These are phyloP conservation scores for Clonostachys chloroleuca DNA, from an alignment of 2,329 filamentous ascomycete species.

Conservation along the genomic window DNA sequence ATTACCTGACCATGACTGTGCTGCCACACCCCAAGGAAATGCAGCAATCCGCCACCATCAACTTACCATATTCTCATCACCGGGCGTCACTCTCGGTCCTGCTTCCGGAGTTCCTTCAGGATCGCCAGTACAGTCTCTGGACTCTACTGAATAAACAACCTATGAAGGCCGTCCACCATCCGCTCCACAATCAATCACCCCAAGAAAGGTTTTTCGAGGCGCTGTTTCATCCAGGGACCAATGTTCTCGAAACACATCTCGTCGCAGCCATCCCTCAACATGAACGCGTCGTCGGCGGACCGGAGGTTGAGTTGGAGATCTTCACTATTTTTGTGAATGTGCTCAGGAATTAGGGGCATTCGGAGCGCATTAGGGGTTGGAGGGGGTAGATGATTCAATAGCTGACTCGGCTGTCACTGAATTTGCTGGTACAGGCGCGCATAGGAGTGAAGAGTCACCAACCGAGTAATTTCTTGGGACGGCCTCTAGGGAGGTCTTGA, in stretches of 20 bases:
- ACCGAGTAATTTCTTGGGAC: no score
- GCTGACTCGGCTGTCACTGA: no score
- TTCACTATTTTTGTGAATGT: conserved; percentile 73
- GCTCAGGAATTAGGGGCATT: conserved; percentile 33
- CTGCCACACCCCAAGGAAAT: conserved; percentile 60
- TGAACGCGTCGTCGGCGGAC: conserved; percentile 49
- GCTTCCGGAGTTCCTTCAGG: conserved; percentile 57
- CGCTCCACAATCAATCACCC: conserved; percentile 50
- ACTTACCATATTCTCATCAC: conserved; percentile 62
- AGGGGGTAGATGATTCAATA: no score
- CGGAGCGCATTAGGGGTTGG: no score
- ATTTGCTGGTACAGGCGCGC: no score
- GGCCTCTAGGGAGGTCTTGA: no score
- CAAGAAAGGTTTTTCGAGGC: conserved; percentile 72
- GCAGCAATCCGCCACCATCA: conserved; percentile 70
- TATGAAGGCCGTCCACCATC: conserved; percentile 39
- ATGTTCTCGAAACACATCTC: conserved; percentile 74
- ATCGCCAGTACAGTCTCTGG: conserved; percentile 72
- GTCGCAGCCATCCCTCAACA: conserved; percentile 64
- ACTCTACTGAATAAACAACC: conserved; percentile 66
- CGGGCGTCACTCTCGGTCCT: conserved; percentile 68
- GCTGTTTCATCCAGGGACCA: conserved; percentile 66
- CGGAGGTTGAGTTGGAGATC: conserved; percentile 73
- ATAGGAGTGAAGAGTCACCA: no score
- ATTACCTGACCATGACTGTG: conserved; percentile 50